Conservation (phyloP, 495 filamentous ascomycete genomes). For the Penicillium macrosclerotiorum region DNA sequence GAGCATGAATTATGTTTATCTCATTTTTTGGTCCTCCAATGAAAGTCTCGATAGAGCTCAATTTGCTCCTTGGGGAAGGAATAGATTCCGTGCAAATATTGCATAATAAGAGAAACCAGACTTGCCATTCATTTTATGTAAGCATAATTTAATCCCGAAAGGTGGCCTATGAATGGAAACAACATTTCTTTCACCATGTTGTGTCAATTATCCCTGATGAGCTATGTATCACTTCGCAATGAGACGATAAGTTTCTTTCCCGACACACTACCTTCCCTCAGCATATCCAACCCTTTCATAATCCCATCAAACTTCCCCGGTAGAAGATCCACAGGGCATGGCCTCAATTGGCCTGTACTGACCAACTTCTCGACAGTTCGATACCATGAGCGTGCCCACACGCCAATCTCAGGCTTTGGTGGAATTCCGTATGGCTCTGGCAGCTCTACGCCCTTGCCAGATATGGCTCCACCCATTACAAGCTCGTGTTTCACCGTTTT, state of each 20-base stretch:
- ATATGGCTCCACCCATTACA: conserved; percentile 28
- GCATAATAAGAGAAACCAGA: too few relatives aligned
- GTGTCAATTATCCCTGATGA: too few relatives aligned
- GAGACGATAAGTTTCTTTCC: conserved; percentile 31
- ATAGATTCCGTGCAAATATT: too few relatives aligned
- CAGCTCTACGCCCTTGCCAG: conserved; percentile 26
- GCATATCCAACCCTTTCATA: conserved; percentile 22
- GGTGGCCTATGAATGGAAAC: background rate
- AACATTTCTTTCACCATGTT: background rate
- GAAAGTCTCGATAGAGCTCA: too few relatives aligned
- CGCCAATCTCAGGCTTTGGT: conserved; percentile 20
- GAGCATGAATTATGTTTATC: too few relatives aligned
- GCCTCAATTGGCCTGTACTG: conserved; percentile 17
- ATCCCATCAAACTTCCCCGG: conserved; percentile 27
- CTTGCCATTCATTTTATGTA: too few relatives aligned
- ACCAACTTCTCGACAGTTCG: conserved; percentile 20
- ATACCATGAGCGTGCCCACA: conserved; percentile 20
- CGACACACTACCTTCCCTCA: conserved; percentile 23
- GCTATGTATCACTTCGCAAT: too few relatives aligned
- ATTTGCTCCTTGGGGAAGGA: too few relatives aligned
- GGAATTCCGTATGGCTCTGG: conserved; percentile 28
- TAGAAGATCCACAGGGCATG: conserved; percentile 20
- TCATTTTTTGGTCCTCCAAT: too few relatives aligned
- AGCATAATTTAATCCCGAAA: too few relatives aligned
- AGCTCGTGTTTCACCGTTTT: conserved; percentile 29